Conservation (phyloP, 495 filamentous ascomycete genomes). For the Entonaema liquescens region DNA sequence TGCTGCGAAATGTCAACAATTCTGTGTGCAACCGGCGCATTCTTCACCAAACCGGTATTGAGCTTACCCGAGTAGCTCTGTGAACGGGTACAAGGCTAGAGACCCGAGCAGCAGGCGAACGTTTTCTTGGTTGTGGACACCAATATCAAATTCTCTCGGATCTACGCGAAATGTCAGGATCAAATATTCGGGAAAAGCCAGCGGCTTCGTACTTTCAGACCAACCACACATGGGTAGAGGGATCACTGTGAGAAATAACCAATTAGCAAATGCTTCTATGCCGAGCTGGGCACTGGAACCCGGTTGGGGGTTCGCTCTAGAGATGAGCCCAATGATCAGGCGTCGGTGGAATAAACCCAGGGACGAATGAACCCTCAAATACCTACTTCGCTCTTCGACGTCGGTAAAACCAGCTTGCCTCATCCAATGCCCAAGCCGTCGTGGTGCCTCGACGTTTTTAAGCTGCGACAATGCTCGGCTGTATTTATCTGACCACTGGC, state of each 20-base stretch:
- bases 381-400: slow-evolving; percentile 63
- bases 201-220: slow-evolving; percentile 66
- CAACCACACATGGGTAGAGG: slow-evolving; percentile 78
- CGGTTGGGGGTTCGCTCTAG: slow-evolving; percentile 1
- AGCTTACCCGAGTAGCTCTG: slow-evolving; percentile 52
- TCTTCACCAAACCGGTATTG: slow-evolving; percentile 20
- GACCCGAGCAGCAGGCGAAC: slow-evolving; percentile 68
- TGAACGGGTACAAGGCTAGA: slow-evolving; percentile 69
- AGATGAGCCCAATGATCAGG: neutral
- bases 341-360: neutral
- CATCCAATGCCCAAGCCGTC: slow-evolving; percentile 69
- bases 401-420: slow-evolving; percentile 75
- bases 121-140: slow-evolving; percentile 67
- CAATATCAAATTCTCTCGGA: slow-evolving; percentile 68
- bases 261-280: slow-evolving; percentile 19
- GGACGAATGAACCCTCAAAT: slow-evolving; percentile 4
- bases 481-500: slow-evolving; percentile 76
- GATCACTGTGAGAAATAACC: slow-evolving; percentile 57
- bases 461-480: slow-evolving; percentile 69
- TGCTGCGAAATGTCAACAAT: slow-evolving; percentile 57
- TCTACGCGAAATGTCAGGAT: slow-evolving; percentile 55
- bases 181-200: slow-evolving; percentile 1
- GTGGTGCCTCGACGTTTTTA: slow-evolving; percentile 76
- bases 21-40: slow-evolving; percentile 25
- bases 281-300: neutral